phyloP scores from a whole-genome alignment of 2,329 filamentous ascomycete genomes.

The Cercospora zeae-maydis region DNA sequence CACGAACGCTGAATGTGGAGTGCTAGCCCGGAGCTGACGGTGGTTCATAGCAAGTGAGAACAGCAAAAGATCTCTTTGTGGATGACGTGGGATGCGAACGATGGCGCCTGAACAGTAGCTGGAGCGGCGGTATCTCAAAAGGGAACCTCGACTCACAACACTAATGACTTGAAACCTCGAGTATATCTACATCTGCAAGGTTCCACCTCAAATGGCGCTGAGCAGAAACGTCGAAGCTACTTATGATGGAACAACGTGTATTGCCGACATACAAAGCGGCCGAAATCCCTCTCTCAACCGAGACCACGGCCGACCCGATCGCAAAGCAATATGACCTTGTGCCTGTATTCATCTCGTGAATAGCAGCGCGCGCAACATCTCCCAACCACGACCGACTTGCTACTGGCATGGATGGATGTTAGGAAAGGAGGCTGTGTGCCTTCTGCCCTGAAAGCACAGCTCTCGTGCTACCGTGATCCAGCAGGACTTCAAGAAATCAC shows the following conservation, averaged over 20 bases:
- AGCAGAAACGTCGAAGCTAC: neutral
- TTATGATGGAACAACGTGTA: neutral
- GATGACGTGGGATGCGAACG: neutral
- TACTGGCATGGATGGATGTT: conserved; percentile 19
- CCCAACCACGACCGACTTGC: conserved; percentile 15
- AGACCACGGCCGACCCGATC: neutral
- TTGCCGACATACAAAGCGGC: neutral
- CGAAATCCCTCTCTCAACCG: neutral
- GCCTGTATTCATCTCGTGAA: conserved; percentile 8
- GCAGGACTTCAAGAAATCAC: neutral
- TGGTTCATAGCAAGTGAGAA: neutral
- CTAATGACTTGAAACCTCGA: neutral
- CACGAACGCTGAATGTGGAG: neutral
- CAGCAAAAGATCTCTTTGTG: neutral
- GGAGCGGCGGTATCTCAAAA: conserved; percentile 1
- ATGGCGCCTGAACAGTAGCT: neutral
- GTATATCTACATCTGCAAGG: neutral
- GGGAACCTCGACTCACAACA: neutral
- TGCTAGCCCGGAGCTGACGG: no score
- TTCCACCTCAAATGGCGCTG: neutral
- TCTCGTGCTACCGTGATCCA: conserved; percentile 4
- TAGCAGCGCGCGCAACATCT: conserved; percentile 10
- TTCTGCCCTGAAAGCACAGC: neutral
- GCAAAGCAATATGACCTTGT: conserved; percentile 10
- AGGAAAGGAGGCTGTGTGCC: conserved; percentile 9